Evolutionary conservation across 192 early-diverging fungal species (phyloP).

Genomic region (Backusella australiensis): DNA sequence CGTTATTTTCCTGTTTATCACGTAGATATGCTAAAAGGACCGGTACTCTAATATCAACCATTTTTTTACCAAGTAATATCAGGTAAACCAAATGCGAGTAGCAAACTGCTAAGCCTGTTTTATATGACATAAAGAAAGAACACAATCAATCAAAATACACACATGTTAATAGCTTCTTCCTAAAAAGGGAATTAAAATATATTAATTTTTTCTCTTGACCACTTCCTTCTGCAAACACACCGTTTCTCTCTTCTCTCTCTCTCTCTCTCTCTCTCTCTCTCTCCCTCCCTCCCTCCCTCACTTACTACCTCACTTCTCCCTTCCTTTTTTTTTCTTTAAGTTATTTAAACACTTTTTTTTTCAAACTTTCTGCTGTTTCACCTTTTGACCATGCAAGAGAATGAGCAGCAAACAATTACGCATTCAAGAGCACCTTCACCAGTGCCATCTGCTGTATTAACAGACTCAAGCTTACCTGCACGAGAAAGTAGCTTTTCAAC

Average conservation of each 20-base stretch:
- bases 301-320: background rate
- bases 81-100: too few relatives aligned
- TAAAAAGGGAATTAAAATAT: background rate
- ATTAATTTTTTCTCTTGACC: background rate
- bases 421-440: constrained; percentile 16
- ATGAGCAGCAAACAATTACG: constrained; percentile 3
- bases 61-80: too few relatives aligned
- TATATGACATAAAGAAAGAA: too few relatives aligned
- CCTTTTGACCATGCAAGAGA: background rate
- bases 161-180: background rate
- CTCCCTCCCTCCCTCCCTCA: background rate
- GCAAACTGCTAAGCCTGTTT: too few relatives aligned
- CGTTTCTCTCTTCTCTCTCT: background rate
- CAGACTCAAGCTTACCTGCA: background rate
- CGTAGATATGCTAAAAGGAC: too few relatives aligned
- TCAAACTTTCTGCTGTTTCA: background rate
- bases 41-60: too few relatives aligned
- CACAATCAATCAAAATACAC: too few relatives aligned
- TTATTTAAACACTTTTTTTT: background rate
- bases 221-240: background rate
- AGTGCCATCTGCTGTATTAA: constrained; percentile 3
- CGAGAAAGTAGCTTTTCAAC: constrained; percentile 6
- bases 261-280: background rate
- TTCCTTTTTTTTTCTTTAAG: background rate
- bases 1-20: too few relatives aligned